Percentiles rank a stretch among this genome's conserved stretches.
phyloP scores from a whole-genome alignment of 208 protist species.

The Tritrichomonas foetus region DNA sequence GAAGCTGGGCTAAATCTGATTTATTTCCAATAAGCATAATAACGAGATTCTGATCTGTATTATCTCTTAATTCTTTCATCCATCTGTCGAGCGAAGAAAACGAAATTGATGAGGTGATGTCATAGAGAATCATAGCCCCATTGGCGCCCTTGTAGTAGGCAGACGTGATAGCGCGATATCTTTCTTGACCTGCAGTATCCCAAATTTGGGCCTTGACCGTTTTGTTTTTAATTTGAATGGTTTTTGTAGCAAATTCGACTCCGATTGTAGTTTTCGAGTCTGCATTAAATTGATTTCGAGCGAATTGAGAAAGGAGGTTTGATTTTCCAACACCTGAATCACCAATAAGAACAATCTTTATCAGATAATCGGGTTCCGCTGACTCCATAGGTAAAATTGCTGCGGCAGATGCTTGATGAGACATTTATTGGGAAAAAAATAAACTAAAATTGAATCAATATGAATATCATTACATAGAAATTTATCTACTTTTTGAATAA shows the following conservation, averaged over 20 bases:
- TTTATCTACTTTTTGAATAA: too few species aligned
- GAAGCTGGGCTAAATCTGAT: conserved; percentile 77
- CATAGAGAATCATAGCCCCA: background rate
- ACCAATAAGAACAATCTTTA: background rate
- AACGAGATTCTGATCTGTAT: background rate
- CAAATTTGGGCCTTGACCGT: background rate
- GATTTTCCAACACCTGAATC: conserved; percentile 26
- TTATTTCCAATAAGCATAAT: conserved; percentile 97
- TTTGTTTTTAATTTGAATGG: background rate
- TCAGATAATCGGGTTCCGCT: conserved; percentile 30
- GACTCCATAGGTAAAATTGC: background rate
- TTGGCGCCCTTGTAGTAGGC: background rate
- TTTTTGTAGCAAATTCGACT: background rate
- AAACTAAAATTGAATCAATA: too few species aligned
- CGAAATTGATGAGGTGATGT: background rate
- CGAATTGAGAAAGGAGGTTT: background rate
- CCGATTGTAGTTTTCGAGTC: background rate
- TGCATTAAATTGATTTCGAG: background rate
- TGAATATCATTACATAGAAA: too few species aligned
- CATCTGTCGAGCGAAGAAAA: conserved; percentile 21
- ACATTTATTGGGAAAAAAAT: too few species aligned
- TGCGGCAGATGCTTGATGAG: too few species aligned
- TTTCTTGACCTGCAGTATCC: background rate
- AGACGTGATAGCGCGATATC: background rate
- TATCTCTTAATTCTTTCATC: conserved; percentile 16